Evolutionary conservation across 2,329 filamentous ascomycete species (phyloP).

Genomic region (Aureobasidium melanogenum): DNA sequence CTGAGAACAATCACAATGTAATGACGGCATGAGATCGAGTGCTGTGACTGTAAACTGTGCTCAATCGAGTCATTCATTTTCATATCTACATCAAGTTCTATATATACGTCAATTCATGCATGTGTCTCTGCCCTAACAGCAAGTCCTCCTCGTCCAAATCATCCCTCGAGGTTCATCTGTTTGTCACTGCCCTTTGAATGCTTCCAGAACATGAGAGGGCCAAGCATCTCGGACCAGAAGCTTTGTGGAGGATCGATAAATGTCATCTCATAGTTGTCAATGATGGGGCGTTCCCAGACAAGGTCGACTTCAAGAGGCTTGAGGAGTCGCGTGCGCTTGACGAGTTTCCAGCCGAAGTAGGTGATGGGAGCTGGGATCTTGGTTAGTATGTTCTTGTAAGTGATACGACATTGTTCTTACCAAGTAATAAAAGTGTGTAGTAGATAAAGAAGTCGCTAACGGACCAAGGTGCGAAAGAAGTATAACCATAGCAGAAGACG

Average conservation of each 20-base stretch:
- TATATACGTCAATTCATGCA: too few relatives aligned
- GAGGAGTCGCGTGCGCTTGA: slow-evolving; percentile 50
- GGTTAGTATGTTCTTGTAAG: too few relatives aligned
- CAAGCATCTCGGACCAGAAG: slow-evolving; percentile 46
- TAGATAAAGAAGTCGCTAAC: slow-evolving; percentile 37
- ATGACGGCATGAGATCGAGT: too few relatives aligned
- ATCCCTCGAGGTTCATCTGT: not conserved
- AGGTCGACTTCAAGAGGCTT: slow-evolving; percentile 49
- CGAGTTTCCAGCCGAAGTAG: slow-evolving; percentile 54
- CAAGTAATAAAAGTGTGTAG: slow-evolving; percentile 51
- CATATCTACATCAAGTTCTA: too few relatives aligned
- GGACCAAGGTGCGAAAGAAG: slow-evolving; percentile 39
- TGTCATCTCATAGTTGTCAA: slow-evolving; percentile 49
- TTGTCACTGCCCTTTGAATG: not conserved
- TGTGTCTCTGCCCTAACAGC: too few relatives aligned
- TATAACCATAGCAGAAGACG: slow-evolving; percentile 49
- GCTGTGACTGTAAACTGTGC: too few relatives aligned
- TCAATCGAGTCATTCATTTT: too few relatives aligned
- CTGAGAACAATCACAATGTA: too few relatives aligned
- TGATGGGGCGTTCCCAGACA: slow-evolving; percentile 50
- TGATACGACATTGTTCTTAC: too few relatives aligned
- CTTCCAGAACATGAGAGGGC: not conserved
- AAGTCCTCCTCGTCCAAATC: too few relatives aligned
- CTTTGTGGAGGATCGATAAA: slow-evolving; percentile 40
- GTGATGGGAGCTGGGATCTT: slow-evolving; percentile 43